Evolutionary conservation across 1,139 yeast genomes (phyloP).

Genomic region (Groenewaldozyma sp.): DNA sequence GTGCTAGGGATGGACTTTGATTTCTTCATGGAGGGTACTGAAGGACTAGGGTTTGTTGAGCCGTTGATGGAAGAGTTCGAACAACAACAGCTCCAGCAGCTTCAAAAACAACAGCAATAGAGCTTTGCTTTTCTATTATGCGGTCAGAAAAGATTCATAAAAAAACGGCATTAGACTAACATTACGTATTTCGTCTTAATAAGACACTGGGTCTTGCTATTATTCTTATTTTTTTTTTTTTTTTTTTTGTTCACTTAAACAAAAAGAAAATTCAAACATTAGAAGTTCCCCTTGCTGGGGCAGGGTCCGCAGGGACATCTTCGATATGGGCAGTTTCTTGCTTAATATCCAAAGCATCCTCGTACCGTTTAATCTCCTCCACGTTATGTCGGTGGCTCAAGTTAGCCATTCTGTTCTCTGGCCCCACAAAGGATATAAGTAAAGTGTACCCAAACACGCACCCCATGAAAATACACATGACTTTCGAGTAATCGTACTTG

Average conservation of each 20-base stretch:
- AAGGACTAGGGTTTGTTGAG: constrained; percentile 79
- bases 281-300: background rate
- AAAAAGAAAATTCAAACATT: background rate
- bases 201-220: background rate
- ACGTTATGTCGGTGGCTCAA: background rate
- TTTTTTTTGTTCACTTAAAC: background rate
- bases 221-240: too few species aligned
- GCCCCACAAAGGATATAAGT: constrained; percentile 56
- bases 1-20: constrained; percentile 26
- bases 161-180: too few species aligned
- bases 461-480: constrained; percentile 78
- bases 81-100: constrained; percentile 30
- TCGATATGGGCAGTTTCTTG: constrained; percentile 6
- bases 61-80: constrained; percentile 86
- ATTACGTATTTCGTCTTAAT: too few species aligned
- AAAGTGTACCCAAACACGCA: constrained; percentile 61
- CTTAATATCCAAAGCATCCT: constrained; percentile 5
- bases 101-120: constrained; percentile 4
- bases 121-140: too few species aligned
- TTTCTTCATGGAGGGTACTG: constrained; percentile 52
- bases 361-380: background rate
- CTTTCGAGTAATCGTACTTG: constrained; percentile 46
- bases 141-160: too few species aligned
- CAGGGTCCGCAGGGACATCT: background rate
- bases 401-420: constrained; percentile 45